Evolutionary conservation across 1,139 yeast species (phyloP).

Genomic region (Yamadazyma oceani): DNA sequence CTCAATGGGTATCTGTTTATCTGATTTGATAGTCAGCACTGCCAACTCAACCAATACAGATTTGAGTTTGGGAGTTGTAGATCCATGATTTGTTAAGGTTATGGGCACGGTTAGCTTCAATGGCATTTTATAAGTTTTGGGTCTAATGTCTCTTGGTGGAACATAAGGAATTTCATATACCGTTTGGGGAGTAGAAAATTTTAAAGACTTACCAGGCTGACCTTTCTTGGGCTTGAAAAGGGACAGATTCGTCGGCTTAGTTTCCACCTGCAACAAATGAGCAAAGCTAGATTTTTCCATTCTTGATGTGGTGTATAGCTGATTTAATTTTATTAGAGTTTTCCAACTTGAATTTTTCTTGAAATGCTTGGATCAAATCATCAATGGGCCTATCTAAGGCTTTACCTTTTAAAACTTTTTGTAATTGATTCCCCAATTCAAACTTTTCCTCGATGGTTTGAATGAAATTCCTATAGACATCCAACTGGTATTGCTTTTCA

Average conservation of each 20-base stretch:
- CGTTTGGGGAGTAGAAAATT: slow-evolving; percentile 27
- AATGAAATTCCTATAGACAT: slow-evolving; percentile 28
- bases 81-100: slow-evolving; percentile 16
- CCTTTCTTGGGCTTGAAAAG: neutral
- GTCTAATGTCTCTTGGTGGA: slow-evolving; percentile 29
- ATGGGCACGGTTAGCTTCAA: slow-evolving; percentile 36
- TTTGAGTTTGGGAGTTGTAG: slow-evolving; percentile 30
- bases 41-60: slow-evolving; percentile 30
- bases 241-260: neutral
- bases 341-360: slow-evolving; percentile 7
- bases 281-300: slow-evolving; percentile 5
- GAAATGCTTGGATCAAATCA: slow-evolving; percentile 9
- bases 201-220: slow-evolving; percentile 6
- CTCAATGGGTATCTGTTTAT: slow-evolving; percentile 37
- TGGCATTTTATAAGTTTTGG: slow-evolving; percentile 14
- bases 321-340: slow-evolving; percentile 8
- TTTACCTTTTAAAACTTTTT: slow-evolving; percentile 3
- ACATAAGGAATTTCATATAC: slow-evolving; percentile 31
- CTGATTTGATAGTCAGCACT: slow-evolving; percentile 34
- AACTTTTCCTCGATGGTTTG: slow-evolving; percentile 29
- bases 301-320: slow-evolving; percentile 12
- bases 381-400: slow-evolving; percentile 2
- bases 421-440: slow-evolving; percentile 9
- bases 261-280: neutral
- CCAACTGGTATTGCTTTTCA: slow-evolving; percentile 8